A percentile compares a stretch with the other conserved stretches of the same genome.
These are phyloP conservation scores for Ascochyta clinopodiicola DNA, from an alignment of 2,329 filamentous ascomycete species.

Conservation along the genomic window DNA sequence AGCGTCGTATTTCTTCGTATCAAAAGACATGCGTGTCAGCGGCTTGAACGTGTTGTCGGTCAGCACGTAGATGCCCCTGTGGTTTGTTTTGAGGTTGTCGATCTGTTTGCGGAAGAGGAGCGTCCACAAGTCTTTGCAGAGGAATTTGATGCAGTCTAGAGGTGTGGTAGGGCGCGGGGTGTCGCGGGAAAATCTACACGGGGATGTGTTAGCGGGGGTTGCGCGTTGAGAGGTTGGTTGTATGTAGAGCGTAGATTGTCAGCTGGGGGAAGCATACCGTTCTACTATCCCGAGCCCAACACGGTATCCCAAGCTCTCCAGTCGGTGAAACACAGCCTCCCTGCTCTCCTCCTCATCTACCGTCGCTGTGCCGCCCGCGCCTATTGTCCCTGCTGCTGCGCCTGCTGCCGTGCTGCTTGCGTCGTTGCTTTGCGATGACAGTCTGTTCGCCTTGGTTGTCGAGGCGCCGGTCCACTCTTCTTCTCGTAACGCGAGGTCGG, in stretches of 20 bases:
- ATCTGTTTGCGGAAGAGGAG: constrained; percentile 96
- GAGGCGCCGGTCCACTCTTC: constrained; percentile 46
- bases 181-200: constrained; percentile 75
- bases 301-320: constrained; percentile 86
- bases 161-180: constrained; percentile 89
- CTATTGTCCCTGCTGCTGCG: constrained; percentile 24
- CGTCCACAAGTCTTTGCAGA: constrained; percentile 98
- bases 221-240: not conserved
- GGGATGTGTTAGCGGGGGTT: not conserved
- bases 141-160: constrained; percentile 95
- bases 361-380: constrained; percentile 29
- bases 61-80: constrained; percentile 93
- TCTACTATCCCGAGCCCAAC: constrained; percentile 93
- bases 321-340: constrained; percentile 82
- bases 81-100: constrained; percentile 98
- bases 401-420: constrained; percentile 35
- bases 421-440: constrained; percentile 32
- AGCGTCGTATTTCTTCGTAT: constrained; percentile 52
- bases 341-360: constrained; percentile 80
- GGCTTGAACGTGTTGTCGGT: constrained; percentile 93
- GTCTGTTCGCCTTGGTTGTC: constrained; percentile 22
- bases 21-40: constrained; percentile 86
- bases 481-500: constrained; percentile 67
- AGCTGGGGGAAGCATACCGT: constrained; percentile 61
- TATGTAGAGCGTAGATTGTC: not conserved